Base-by-base conservation (phyloP, 1,139 yeast genomes). In the Suhomyces bribrorum region DNA sequence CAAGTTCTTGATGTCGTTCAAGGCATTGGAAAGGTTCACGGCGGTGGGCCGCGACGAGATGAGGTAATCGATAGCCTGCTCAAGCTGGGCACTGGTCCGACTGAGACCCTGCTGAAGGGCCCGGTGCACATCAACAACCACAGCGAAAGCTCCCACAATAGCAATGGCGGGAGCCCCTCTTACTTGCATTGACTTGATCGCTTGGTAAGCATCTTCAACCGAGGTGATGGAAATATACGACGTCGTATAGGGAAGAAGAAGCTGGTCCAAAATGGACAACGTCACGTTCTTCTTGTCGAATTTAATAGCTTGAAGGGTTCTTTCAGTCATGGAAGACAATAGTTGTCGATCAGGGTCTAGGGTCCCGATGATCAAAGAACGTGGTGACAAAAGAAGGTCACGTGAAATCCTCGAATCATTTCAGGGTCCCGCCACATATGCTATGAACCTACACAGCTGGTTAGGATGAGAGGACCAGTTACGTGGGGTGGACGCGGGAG, bases 131-230 rank as follows among this genome's bases (percentile, higher is more conserved):
- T 90, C 96, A 12, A 86, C 81, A 1, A 87, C 83, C n/a, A 90
- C 75, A 1, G 96, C 77, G 44, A 89, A 74, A 1, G 90, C 82
- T 8, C 96, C 97, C 3, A 92, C 97, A 41, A 92, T 86, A 42
- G 97, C 97, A 56, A 92, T 92, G 2, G 97, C 97, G 0, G 98
- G 98, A 0, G 98, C 98, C 15, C 98, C 98, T 58, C 98, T 77
- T 5, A 94, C 97, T 55, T 86, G 89, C 98, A 92, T 92, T 44
- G 73, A 73, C 57, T 82, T 83, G 59, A 92, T 92, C 14, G 89
- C 95, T 17, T 73, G 71, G 60, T 66, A 88, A 3, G 95, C 97
- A 64, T 84, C 94, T 36, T 77, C 77, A 27, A 84, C 75, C 20
- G 76, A 67, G 24, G 62, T 48, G 42, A 92, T 77, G 1, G 73